Base-by-base conservation (phyloP, 441 rosid species). In the Gossypium schwendimanii region DNA sequence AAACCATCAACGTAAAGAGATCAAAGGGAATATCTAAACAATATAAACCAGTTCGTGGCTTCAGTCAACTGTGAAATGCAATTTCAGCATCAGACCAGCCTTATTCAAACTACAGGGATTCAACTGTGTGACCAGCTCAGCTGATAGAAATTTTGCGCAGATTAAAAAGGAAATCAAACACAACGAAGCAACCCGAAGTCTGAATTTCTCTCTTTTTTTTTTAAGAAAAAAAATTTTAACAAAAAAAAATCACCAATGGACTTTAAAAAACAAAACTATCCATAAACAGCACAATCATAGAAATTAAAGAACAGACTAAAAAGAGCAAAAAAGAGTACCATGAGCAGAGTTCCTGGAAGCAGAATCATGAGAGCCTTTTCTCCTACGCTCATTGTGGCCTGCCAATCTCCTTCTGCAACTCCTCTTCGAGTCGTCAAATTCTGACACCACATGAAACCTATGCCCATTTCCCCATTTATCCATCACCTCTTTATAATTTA, bases 371-470 rank as follows among this genome's bases (percentile, higher is more conserved):
- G 84, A 72, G 69, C 74, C 79, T 86, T 86, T 88, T 81, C 92
- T 84, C 80, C 92, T 82, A 45, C 89, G 82, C 72, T 88, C 84
- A 15, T 88, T 88, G 80, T 88, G 92, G 59, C 87, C 92, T 7
- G 92, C 89, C 77, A 86, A 65, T 79, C 89, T 86, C 83, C 88
- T 80, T 71, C 89, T 77, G 73, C 89, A 88, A 69, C 92, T 88
- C 74, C 92, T 75, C 82, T 88, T 88, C 15, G 87, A 69, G 39
- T 86, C 87, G 69, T 88, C 92, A 69, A 88, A 88, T 74, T 86
- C 89, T 58, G 89, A 83, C 76, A 88, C 81, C 9, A 52, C 73
- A 72, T 88, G 92, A 81, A 88, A 88, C 83, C 92, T 88, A 71
- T 11, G 49, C 20, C 71, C 47, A 58, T 54, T 69, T 49, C 11